Base-by-base conservation (phyloP, 2,329 filamentous ascomycete genomes). In the Apiospora aurea region DNA sequence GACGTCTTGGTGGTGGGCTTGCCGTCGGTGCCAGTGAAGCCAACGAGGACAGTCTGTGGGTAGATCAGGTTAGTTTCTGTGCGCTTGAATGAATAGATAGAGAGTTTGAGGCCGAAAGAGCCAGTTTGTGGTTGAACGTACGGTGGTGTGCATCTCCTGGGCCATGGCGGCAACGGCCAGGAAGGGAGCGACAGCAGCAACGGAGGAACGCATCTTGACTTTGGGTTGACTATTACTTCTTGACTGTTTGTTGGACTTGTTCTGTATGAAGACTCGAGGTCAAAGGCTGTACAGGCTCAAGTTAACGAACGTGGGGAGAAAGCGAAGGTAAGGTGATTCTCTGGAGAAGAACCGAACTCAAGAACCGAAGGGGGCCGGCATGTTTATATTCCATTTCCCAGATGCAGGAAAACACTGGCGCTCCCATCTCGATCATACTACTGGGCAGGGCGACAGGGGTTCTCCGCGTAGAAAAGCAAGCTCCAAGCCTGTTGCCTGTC, bases 191-290 rank as follows among this genome's bases (percentile, higher is more conserved):
- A 64, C 73, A 68, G 72, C 69, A 29, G 71, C 66, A 70, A 72
- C 67, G 71, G 71, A 74, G 51, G 69, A 74, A 72, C 73, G 73
- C 73, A 74, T 74, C 66, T 74, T 74, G 71, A 71, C 46, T 61
- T 67, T 38, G 34, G 5, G 5, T 61, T 70, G 57, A 64, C 34
- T 64, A 64, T 21, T 64, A 41, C 29, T 64, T 64, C 57, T 64
- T 64, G 57, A 41, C 57, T 41, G 29, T 41, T 64, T 41, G 29
- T 41, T 64, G 57, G 10, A 64, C 57, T 64, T 64, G 57, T 64
- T 64, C 57, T 64, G 57, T 64, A 64, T 13, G 57, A 41, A 64
- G 57, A 41, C 57, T 64, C 29, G 57, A 41, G 34, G 57, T 64
- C 34, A 41, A 64, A 64, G 57, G 57, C 57, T 64, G 57, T 64